A percentile compares a stretch with the other conserved stretches of the same genome.
Conservation (phyloP, 1,139 yeast species). For the Nakaseomyces delphensis region DNA sequence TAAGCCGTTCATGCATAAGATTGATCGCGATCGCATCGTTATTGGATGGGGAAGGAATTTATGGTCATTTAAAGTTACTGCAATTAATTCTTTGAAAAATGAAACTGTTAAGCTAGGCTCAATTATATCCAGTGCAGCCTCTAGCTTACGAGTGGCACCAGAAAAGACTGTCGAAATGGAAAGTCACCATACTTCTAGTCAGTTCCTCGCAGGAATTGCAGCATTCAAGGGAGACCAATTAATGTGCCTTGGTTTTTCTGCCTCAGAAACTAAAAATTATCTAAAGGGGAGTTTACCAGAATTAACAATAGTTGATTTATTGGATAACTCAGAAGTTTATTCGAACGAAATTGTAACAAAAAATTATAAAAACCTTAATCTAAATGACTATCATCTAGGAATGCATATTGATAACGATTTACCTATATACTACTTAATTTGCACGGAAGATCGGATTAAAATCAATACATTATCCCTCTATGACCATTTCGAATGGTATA, state of each 20-base stretch:
- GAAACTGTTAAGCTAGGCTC: constrained; percentile 21
- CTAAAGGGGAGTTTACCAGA: constrained; percentile 50
- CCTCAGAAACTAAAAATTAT: constrained; percentile 25
- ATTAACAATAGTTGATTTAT: constrained; percentile 54
- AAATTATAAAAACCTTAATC: constrained; percentile 51
- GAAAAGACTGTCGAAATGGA: constrained; percentile 55
- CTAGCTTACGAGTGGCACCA: constrained; percentile 48
- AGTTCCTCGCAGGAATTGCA: constrained; percentile 69
- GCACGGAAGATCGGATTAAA: constrained; percentile 75
- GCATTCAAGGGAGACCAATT: constrained; percentile 60
- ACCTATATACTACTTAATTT: constrained; percentile 54
- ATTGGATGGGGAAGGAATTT: constrained; percentile 80
- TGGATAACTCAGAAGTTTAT: constrained; percentile 65
- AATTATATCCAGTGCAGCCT: constrained; percentile 57
- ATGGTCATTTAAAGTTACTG: constrained; percentile 50
- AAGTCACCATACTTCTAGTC: constrained; percentile 33
- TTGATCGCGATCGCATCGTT: constrained; percentile 59
- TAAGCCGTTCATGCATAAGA: constrained; percentile 68
- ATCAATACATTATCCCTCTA: constrained; percentile 59
- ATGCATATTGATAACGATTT: constrained; percentile 35
- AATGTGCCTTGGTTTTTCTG: constrained; percentile 47
- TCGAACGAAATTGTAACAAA: constrained; percentile 73
- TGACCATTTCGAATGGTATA: constrained; percentile 70
- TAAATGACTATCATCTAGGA: constrained; percentile 70
- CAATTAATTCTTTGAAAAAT: constrained; percentile 29